These are phyloP conservation scores for Kwoniella shivajii DNA, from an alignment of 1,284 basidiomycete genomes.

Conservation along the genomic window DNA sequence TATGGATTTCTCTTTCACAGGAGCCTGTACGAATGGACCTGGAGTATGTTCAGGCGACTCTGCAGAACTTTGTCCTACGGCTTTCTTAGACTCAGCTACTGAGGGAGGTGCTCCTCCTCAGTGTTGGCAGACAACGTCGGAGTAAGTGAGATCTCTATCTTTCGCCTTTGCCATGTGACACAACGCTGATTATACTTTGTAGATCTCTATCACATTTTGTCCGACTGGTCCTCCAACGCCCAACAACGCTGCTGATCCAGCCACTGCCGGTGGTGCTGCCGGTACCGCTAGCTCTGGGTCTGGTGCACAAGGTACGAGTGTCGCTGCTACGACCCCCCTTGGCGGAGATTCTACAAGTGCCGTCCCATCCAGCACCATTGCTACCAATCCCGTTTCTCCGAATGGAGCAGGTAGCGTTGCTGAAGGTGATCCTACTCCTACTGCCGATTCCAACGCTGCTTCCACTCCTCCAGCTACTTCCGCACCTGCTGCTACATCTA, in stretches of 20 bases:
- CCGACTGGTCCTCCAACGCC: not conserved
- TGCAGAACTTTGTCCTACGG: conserved; percentile 20
- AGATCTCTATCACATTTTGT: conserved; percentile 30
- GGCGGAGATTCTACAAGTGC: too few species aligned
- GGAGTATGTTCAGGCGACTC: conserved; percentile 17
- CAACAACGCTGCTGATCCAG: not conserved
- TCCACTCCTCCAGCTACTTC: not conserved
- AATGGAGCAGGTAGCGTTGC: conserved; percentile 2
- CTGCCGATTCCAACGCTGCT: not conserved
- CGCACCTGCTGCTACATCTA: not conserved
- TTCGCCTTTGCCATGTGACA: not conserved
- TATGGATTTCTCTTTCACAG: conserved; percentile 21
- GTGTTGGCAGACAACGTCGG: conserved; percentile 22
- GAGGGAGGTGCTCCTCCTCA: conserved; percentile 16
- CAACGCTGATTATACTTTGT: not conserved
- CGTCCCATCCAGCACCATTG: not conserved
- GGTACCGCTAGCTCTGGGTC: not conserved
- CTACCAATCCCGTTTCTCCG: not conserved
- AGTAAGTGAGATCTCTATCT: conserved; percentile 14
- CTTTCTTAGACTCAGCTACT: conserved; percentile 15
- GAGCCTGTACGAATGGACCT: conserved; percentile 8
- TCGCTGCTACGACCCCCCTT: too few species aligned
- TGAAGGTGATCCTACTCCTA: not conserved
- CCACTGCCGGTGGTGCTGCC: not conserved
- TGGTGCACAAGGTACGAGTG: too few species aligned